Evolutionary conservation across 768 basidiomycete genomes (phyloP), one percentile per base, ranked within the genome.

Genomic region (Pleurotus djamor): DNA sequence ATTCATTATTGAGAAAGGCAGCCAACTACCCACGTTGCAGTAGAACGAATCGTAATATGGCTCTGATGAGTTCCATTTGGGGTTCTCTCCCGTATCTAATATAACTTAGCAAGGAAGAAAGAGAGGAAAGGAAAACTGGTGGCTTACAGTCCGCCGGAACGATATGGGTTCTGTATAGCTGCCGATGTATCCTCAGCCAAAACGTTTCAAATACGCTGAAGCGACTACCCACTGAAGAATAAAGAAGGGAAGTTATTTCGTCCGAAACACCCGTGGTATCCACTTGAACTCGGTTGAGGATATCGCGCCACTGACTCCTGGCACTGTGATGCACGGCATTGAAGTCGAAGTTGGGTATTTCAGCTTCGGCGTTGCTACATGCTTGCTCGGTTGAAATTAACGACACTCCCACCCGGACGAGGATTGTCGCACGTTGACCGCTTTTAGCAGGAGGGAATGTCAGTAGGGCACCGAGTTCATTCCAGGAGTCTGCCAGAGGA

Each of bases 41-140:
- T 88, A 87, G 51, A 86, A 77, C 0, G 85, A 85, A 67, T 88
- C 86, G 58, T 78, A 87, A 61, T 88, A 88, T 0, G 86, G 86
- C 61, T 87, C 86, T 0, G 76, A 76, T 0, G 86, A 87, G 50
- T 79, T 77, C 86, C 85, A 87, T 48, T 74, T 77, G 0, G 85
- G 82, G 60, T 87, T 87, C 68, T 88, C 86, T 17, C 82, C 85
- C 4, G 81, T 83, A 65, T 86, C 85, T 86, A 57, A 5, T 13
- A 8, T 4, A 17, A 17, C 5, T 48, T 13, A 34, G n/a, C 33
- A 52, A 8, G 43, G 37, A 36, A 45, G 6, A 8, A 16, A 34
- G 8, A 41, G 56, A 43, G 9, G n/a, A 28, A 44, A 47, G 36
- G 1, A 41, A 14, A 3, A 28, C 21, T 3, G 21, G 21, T 28